These are phyloP conservation scores for Penicillium aurantiogriseum DNA, from an alignment of 2,329 filamentous ascomycete species.

Conservation along the genomic window DNA sequence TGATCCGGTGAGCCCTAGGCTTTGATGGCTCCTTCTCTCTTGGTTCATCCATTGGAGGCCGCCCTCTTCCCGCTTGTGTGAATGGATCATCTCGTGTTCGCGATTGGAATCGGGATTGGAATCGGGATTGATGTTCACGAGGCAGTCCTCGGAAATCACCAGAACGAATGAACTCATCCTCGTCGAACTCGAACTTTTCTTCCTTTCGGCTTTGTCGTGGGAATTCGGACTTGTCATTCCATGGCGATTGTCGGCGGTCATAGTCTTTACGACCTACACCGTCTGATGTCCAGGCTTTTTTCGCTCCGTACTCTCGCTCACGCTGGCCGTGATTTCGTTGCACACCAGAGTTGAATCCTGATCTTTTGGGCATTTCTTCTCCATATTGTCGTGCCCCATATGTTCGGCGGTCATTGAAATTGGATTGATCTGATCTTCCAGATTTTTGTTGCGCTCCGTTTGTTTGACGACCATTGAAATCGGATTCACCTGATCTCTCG, in stretches of 20 bases:
- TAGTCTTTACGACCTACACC: background rate
- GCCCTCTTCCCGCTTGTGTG: background rate
- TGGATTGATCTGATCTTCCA: background rate
- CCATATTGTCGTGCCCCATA: background rate
- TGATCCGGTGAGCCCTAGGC: conserved; percentile 20
- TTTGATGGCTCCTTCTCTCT: conserved; percentile 7
- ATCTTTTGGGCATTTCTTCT: background rate
- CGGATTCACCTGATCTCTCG: background rate
- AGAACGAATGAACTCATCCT: conserved; percentile 33
- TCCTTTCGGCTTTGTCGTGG: background rate
- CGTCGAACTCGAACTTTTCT: conserved; percentile 22
- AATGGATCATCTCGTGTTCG: background rate
- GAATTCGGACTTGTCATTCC: background rate
- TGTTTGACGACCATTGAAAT: background rate
- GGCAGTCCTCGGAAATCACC: conserved; percentile 31
- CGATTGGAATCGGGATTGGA: conserved; percentile 7
- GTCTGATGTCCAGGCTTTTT: background rate
- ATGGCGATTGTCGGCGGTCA: background rate
- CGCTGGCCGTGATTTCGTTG: background rate
- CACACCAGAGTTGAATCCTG: background rate
- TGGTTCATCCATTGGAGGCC: background rate
- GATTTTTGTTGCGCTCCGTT: background rate
- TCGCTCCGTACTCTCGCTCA: background rate
- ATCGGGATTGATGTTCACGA: conserved; percentile 20
- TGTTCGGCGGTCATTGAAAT: background rate